Conservation (phyloP, 441 rosid genomes). For the Brassica hybrid region DNA sequence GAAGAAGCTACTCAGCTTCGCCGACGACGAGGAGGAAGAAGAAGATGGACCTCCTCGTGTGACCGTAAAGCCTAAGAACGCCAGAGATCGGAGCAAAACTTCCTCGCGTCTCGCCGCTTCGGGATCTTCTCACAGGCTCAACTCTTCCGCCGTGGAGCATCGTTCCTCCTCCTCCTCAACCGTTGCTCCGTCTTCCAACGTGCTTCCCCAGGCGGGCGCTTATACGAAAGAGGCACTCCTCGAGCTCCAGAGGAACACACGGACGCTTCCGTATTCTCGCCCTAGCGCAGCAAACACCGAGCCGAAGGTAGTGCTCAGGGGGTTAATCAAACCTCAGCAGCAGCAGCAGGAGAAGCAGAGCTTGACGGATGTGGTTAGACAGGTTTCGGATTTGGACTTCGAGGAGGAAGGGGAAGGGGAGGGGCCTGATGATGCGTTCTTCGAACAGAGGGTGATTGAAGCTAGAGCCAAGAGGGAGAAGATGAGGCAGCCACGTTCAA, state of each 20-base stretch:
- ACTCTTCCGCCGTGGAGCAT: conserved; percentile 57
- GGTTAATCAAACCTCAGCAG: conserved; percentile 49
- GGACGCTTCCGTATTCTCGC: conserved; percentile 69
- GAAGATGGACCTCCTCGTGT: conserved; percentile 41
- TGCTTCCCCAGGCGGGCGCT: conserved; percentile 82
- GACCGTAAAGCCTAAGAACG: conserved; percentile 35
- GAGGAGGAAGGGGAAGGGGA: conserved; percentile 40
- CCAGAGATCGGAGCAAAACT: conserved; percentile 40
- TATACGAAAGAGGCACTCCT: conserved; percentile 87
- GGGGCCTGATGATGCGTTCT: conserved; percentile 41
- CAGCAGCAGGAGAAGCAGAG: conserved; percentile 57
- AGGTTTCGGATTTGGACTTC: conserved; percentile 39
- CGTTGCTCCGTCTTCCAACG: conserved; percentile 57
- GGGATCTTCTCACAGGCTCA: conserved; percentile 63
- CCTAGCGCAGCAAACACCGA: conserved; percentile 46
- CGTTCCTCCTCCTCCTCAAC: conserved; percentile 46
- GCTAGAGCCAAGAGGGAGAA: conserved; percentile 79
- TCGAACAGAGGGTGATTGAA: conserved; percentile 68
- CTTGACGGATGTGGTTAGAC: conserved; percentile 39
- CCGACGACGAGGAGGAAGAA: conserved; percentile 62
- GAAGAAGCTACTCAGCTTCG: conserved; percentile 76
- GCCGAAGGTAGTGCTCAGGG: conserved; percentile 76
- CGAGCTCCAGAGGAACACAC: conserved; percentile 92
- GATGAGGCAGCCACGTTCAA: conserved; percentile 60
- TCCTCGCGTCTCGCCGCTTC: conserved; percentile 51